Conservation (phyloP, 345 rosid species). For the Hibiscus mutabilis region DNA sequence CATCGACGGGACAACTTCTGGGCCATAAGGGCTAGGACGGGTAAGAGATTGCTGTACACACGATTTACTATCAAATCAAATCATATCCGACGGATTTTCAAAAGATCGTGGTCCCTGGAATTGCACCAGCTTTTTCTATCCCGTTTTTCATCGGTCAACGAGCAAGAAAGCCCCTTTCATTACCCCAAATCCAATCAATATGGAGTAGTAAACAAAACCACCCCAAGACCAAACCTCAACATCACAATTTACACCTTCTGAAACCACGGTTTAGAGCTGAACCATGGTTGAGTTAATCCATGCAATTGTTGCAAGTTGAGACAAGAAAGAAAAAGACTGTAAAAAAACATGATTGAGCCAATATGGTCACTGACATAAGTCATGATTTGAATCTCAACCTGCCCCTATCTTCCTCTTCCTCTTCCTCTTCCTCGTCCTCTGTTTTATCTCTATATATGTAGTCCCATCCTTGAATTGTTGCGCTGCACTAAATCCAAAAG, state of each 20-base stretch:
- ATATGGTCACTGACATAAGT: not conserved
- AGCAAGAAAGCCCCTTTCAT: constrained; percentile 37
- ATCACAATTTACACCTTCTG: not conserved
- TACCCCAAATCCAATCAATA: constrained; percentile 8
- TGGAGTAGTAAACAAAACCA: not conserved
- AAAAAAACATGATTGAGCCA: not conserved
- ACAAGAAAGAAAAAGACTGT: not conserved
- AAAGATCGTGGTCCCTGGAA: constrained; percentile 22
- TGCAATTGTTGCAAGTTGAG: not conserved
- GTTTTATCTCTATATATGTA: constrained; percentile 9
- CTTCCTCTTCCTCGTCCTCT: not conserved
- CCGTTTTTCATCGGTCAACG: constrained; percentile 23
- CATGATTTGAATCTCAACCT: not conserved
- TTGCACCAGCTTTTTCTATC: not conserved
- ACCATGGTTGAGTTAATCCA: not conserved
- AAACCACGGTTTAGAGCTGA: not conserved
- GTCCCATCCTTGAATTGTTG: constrained; percentile 45
- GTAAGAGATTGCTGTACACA: constrained; percentile 4
- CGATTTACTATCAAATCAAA: constrained; percentile 23
- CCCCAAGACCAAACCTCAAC: not conserved
- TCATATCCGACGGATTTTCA: constrained; percentile 24
- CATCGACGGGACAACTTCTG: not conserved
- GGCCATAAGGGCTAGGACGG: not conserved
- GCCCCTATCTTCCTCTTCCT: not conserved
- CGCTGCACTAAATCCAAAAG: constrained; percentile 34